These are phyloP conservation scores for Lagenaria siceraria DNA, from an alignment of 306 rosid genomes.

Conservation along the genomic window DNA sequence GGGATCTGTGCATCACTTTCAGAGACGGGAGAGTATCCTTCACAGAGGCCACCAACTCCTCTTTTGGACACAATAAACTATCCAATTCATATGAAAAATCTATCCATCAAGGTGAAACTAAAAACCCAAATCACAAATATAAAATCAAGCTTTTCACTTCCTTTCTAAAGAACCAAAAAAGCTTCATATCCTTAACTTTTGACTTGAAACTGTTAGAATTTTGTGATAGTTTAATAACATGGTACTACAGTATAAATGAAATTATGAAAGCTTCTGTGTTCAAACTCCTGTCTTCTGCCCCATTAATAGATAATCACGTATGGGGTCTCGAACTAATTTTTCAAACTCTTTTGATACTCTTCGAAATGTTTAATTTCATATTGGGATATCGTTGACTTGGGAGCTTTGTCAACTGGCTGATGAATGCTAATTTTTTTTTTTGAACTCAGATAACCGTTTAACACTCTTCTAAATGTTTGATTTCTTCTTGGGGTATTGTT, in stretches of 20 bases:
- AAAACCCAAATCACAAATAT: neutral
- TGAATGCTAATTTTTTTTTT: constrained; percentile 20
- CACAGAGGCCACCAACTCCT: constrained; percentile 87
- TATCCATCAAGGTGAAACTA: constrained; percentile 58
- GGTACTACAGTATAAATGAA: neutral
- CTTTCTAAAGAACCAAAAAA: neutral
- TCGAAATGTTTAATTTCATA: neutral
- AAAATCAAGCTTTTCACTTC: neutral
- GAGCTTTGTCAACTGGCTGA: constrained; percentile 85
- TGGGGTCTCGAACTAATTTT: neutral
- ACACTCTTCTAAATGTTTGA: neutral
- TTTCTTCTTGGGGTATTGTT: neutral
- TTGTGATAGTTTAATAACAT: neutral
- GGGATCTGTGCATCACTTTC: constrained; percentile 66
- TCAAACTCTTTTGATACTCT: neutral
- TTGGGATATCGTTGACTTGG: constrained; percentile 17
- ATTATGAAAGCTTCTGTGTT: neutral
- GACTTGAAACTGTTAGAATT: neutral
- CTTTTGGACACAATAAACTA: constrained; percentile 75
- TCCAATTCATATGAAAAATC: constrained; percentile 94
- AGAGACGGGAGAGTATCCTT: constrained; percentile 55
- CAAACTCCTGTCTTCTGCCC: neutral
- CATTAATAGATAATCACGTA: neutral
- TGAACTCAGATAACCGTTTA: neutral
- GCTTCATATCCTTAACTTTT: neutral